Evolutionary conservation across 441 rosid species (phyloP).

Genomic region (Geranium incanum): DNA sequence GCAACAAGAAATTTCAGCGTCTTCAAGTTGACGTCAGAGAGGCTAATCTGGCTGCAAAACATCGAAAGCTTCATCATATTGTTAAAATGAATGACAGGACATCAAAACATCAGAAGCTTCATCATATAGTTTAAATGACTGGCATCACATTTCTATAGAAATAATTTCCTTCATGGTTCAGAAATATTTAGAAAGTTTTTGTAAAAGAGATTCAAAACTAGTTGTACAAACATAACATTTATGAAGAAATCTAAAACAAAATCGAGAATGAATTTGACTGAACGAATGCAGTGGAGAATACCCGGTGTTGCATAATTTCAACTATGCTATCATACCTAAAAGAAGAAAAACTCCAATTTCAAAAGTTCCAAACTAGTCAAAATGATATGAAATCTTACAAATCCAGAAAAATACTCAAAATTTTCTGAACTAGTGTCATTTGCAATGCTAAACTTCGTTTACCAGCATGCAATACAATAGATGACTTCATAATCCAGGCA

Average conservation of each 20-base stretch:
- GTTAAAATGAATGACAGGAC: not conserved
- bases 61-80: slow-evolving; percentile 16
- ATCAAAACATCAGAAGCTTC: slow-evolving; percentile 22
- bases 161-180: slow-evolving; percentile 10
- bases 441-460: not conserved
- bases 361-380: not conserved
- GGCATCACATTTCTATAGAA: not conserved
- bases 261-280: not conserved
- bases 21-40: slow-evolving; percentile 49
- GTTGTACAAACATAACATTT: not conserved
- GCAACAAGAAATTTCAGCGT: slow-evolving; percentile 50
- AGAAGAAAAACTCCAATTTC: not conserved
- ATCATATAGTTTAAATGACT: slow-evolving; percentile 6
- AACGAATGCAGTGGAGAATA: not conserved
- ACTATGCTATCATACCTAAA: not conserved
- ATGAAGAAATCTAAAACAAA: not conserved
- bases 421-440: not conserved
- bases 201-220: not conserved
- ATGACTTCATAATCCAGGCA: not conserved
- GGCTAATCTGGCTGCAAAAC: slow-evolving; percentile 46
- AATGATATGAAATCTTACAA: not conserved
- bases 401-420: not conserved
- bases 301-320: not conserved
- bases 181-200: not conserved
- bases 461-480: not conserved